Base-by-base conservation (phyloP, 495 filamentous ascomycete species). In the Cercophora sp. region DNA sequence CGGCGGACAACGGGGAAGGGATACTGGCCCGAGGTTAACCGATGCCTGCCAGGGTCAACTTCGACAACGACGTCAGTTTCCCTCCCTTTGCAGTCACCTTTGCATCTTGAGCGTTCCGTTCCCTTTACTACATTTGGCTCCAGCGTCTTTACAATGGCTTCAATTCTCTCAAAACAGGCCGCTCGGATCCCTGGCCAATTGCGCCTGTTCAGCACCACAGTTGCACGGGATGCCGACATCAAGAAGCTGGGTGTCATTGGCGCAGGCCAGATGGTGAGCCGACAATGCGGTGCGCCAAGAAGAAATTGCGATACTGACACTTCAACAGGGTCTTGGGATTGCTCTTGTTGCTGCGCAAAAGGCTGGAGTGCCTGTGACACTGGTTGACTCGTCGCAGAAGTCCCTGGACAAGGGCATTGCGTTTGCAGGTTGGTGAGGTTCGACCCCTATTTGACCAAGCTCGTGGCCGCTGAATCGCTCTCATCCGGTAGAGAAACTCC, bases 181-280 rank as follows among this genome's bases (percentile, higher is more conserved):
- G 45, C 65, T 20, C 61, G 65, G 60, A 57, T 72, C 36, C 54
- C 65, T 13, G 60, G 66, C 47, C 70, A 70, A 26, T 26, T 70
- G 31, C 72, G 82, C 46, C 62, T 62, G 49, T 84, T 83, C 66
- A 81, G 78, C 69, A 75, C 78, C 11, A 76, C 71, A 35, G 59
- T 72, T 26, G 66, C 67, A 25, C 71, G 75, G 39, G 67, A 71
- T 56, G 83, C 83, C 60, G 84, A 91, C 71, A 87, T 97, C 39
- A 94, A 91, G 73, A 85, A 82, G 48, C 73, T 98, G 16, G 93
- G 93, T 51, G 94, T 99, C 25, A 74, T 99, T 59, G 94, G 94
- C 52, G 93, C 92, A 41, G 94, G 94, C 15, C 94, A 97, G 68
- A 97, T 97, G 90, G 90, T 93, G 74, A 68, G 70, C 48, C 29